Evolutionary conservation across 2,329 filamentous ascomycete species (phyloP), one percentile per base, ranked within the genome.

Genomic region (Colletotrichum destructivum): DNA sequence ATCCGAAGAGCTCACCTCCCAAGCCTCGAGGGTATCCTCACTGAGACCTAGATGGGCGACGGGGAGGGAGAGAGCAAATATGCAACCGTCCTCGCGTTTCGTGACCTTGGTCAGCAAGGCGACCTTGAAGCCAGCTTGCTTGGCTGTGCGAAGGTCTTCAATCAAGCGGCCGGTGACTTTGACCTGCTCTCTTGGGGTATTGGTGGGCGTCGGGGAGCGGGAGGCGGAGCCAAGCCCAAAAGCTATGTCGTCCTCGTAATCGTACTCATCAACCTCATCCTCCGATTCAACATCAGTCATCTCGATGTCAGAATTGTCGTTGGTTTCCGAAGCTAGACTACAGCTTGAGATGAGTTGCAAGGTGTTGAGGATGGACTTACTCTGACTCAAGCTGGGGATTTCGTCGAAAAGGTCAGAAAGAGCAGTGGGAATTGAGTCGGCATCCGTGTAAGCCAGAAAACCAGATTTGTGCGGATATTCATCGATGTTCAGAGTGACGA

Each of bases 21-120:
- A 98, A 1, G 94, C 93, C 76, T 92, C 87, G 80, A 94, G 88
- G 0, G 90, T 91, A 77, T 95, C 93, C 47, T 92, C 87, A 0
- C 93, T 92, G 15, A 98, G 88, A 0, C 88, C 90, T 1, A 98
- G 87, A 75, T 92, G 93, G 4, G 87, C 84, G 40, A 93, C 88
- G 4, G 90, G 90, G 40, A 93, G 88, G 0, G 94, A 94, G 2
- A 96, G 81, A 5, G 90, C 90, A 21, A 96, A 80, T 3, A 88
- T 84, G 70, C 83, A 86, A 13, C 82, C 86, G 79, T 1, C 75
- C 63, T 4, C 78, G 75, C 38, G 77, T 78, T 21, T 90, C 15
- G 40, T 44, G 8, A 54, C 82, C 21, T 86, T 83, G 15, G 86
- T 86, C 13, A 93, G 79, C 42, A 91, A 83, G 2, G 92, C 93